Conservation (phyloP, 1,284 basidiomycete genomes). For the Moesziomyces sp. region DNA sequence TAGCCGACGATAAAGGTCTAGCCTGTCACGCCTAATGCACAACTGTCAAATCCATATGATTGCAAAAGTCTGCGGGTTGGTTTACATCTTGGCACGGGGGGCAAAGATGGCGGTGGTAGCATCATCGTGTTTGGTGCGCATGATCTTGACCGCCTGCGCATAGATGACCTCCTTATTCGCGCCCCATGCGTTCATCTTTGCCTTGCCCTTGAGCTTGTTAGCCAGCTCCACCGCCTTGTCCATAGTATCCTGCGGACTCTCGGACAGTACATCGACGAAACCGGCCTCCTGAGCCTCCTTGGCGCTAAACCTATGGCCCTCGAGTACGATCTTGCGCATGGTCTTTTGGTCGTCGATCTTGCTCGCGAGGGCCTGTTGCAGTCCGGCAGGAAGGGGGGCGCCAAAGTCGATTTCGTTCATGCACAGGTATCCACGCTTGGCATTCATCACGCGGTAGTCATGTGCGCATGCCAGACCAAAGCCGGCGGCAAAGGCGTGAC, state of each 20-base stretch:
- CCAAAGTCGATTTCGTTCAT: constrained; percentile 80
- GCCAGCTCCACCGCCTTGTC: constrained; percentile 69
- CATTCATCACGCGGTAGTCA: constrained; percentile 90
- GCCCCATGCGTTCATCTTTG: constrained; percentile 71
- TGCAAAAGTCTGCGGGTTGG: neutral
- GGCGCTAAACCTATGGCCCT: constrained; percentile 84
- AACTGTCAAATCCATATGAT: neutral
- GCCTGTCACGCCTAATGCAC: constrained; percentile 23
- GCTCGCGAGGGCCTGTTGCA: constrained; percentile 74
- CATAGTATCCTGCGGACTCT: constrained; percentile 75
- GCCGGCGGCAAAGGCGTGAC: constrained; percentile 88
- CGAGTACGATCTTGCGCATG: constrained; percentile 81
- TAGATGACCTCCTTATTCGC: constrained; percentile 70
- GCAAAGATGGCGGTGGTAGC: constrained; percentile 18
- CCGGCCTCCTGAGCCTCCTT: constrained; percentile 77
- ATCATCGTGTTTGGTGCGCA: constrained; percentile 38
- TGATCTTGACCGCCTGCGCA: constrained; percentile 23
- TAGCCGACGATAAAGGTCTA: constrained; percentile 15
- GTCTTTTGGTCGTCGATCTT: constrained; percentile 76
- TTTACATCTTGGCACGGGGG: constrained; percentile 31
- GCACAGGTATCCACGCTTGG: constrained; percentile 83
- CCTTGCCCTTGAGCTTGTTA: constrained; percentile 67
- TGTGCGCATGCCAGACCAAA: constrained; percentile 83
- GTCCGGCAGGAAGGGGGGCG: constrained; percentile 54
- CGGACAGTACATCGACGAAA: constrained; percentile 76